A percentile compares a stretch with the other conserved stretches of the same genome.
phyloP scores from a whole-genome alignment of 1,284 basidiomycete species.

The Stereum hirsutum region DNA sequence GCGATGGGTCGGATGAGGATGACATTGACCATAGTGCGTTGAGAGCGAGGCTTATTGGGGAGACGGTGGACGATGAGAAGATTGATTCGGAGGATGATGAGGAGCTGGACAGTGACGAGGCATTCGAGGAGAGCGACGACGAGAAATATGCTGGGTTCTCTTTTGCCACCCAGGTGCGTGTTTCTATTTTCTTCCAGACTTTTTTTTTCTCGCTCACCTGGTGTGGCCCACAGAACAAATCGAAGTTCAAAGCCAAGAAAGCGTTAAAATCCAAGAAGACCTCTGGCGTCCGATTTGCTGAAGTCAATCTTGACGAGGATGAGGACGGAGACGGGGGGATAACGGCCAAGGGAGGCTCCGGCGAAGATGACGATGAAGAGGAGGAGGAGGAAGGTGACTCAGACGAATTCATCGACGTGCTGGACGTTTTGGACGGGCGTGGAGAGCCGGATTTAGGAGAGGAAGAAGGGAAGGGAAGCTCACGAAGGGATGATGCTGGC shows the following conservation, averaged over 20 bases:
- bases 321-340: constrained; percentile 31
- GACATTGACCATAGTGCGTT: constrained; percentile 27
- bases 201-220: constrained; percentile 3
- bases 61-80: constrained; percentile 44
- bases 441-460: constrained; percentile 3
- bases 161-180: constrained; percentile 39
- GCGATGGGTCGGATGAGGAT: constrained; percentile 20
- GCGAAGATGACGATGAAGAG: constrained; percentile 12
- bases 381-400: constrained; percentile 10
- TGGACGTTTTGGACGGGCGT: constrained; percentile 12
- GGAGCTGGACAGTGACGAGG: constrained; percentile 72
- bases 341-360: constrained; percentile 20
- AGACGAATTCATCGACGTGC: constrained; percentile 10
- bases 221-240: not conserved
- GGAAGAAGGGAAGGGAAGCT: constrained; percentile 9
- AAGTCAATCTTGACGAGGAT: constrained; percentile 51
- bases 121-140: constrained; percentile 78
- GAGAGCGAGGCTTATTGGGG: constrained; percentile 47
- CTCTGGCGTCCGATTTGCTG: not conserved
- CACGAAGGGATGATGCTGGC: constrained; percentile 14
- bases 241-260: not conserved
- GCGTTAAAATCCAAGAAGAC: constrained; percentile 5
- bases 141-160: constrained; percentile 67
- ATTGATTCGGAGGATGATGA: constrained; percentile 64
- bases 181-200: not conserved